Conservation (phyloP, 129 eudicot species). For the Tagetes patula region DNA sequence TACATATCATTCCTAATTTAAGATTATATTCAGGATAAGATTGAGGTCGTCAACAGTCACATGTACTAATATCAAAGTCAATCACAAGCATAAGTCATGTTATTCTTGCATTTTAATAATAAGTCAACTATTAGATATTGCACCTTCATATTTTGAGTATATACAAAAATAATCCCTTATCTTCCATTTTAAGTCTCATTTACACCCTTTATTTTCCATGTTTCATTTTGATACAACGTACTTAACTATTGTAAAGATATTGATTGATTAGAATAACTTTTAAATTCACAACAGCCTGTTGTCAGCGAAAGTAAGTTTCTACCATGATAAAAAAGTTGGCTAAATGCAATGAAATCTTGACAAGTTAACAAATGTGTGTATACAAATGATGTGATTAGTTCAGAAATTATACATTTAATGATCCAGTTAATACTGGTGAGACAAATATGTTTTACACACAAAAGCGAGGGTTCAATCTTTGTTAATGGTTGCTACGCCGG, state of each 20-base stretch:
- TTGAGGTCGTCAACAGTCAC: neutral
- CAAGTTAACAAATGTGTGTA: neutral
- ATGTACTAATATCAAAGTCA: slow-evolving; percentile 13
- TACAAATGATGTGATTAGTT: too few relatives aligned
- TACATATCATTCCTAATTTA: neutral
- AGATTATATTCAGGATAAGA: slow-evolving; percentile 18
- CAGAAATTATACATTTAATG: too few relatives aligned
- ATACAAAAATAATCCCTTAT: slow-evolving; percentile 19
- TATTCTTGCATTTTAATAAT: slow-evolving; percentile 14
- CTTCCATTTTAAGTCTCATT: neutral
- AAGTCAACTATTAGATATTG: slow-evolving; percentile 18
- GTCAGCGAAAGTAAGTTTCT: neutral
- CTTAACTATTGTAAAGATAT: neutral
- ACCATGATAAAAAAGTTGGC: neutral
- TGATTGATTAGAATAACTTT: neutral
- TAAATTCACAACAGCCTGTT: neutral
- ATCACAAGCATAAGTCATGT: slow-evolving; percentile 18
- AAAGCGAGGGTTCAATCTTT: too few relatives aligned
- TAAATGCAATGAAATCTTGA: neutral
- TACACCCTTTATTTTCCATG: neutral
- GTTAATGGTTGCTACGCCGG: too few relatives aligned
- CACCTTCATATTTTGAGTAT: neutral
- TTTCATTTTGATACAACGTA: neutral
- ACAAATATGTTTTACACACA: too few relatives aligned
- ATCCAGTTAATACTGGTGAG: too few relatives aligned